A percentile compares a stretch with the other conserved stretches of the same genome.
phyloP scores from a whole-genome alignment of 257 asterid genomes.

The Orobanche coerulescens region DNA sequence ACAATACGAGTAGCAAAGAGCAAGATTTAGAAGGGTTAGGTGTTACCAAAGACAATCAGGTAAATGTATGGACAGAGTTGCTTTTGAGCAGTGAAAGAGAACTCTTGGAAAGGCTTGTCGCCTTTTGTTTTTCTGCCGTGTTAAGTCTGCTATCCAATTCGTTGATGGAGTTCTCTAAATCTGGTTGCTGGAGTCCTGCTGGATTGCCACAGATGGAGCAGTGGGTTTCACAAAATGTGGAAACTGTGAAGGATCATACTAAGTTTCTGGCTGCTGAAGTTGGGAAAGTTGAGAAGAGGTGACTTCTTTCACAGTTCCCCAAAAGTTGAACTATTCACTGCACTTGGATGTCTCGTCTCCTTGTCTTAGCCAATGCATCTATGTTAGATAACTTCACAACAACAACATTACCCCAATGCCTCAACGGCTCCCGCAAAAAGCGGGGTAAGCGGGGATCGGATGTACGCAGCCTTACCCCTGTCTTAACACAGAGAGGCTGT shows the following conservation, averaged over 20 bases:
- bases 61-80: conserved; percentile 49
- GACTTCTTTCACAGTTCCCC: conserved; percentile 10
- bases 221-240: conserved; percentile 46
- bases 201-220: conserved; percentile 73
- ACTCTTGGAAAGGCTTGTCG: conserved; percentile 65
- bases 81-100: conserved; percentile 57
- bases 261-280: conserved; percentile 45
- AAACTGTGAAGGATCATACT: conserved; percentile 37
- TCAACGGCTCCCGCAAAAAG: too few relatives aligned
- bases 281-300: conserved; percentile 52
- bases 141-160: conserved; percentile 27
- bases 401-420: too few relatives aligned
- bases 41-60: conserved; percentile 28
- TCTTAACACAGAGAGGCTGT: too few relatives aligned
- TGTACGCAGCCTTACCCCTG: too few relatives aligned
- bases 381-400: not conserved
- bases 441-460: too few relatives aligned
- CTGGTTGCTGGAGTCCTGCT: conserved; percentile 41
- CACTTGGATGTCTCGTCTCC: not conserved
- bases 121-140: conserved; percentile 38
- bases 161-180: conserved; percentile 16
- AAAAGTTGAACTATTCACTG: not conserved
- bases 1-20: conserved; percentile 18
- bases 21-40: conserved; percentile 28
- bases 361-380: not conserved